Evolutionary conservation across 768 basidiomycete genomes (phyloP).

Genomic region (Psilocybe tampanensis): DNA sequence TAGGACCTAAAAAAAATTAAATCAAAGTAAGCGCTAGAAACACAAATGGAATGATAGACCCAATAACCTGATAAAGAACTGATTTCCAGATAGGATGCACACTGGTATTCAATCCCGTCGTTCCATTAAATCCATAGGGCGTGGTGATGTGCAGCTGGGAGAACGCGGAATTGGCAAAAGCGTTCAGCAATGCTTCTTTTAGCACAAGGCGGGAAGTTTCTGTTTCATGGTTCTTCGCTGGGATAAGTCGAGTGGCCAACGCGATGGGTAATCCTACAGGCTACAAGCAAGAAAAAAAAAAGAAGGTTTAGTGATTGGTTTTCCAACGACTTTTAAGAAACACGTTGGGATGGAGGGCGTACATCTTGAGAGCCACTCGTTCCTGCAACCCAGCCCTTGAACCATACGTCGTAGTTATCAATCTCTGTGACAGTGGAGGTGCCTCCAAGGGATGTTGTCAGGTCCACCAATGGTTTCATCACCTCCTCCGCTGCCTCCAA

Average conservation of each 20-base stretch:
- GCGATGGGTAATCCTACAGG: constrained; percentile 21
- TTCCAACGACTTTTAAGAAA: too few relatives aligned
- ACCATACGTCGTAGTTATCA: constrained; percentile 18
- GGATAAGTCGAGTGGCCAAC: constrained; percentile 28
- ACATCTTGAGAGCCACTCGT: constrained; percentile 24
- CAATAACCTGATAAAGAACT: constrained; percentile 25
- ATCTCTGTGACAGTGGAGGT: constrained; percentile 22
- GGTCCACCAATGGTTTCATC: constrained; percentile 25
- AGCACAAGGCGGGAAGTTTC: constrained; percentile 15
- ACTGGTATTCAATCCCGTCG: constrained; percentile 20
- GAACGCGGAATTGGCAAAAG: constrained; percentile 18
- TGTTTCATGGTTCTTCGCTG: constrained; percentile 27
- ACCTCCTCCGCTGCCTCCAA: constrained; percentile 25
- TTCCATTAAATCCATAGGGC: constrained; percentile 22
- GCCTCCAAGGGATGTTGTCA: constrained; percentile 21
- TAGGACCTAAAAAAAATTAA: constrained; percentile 11
- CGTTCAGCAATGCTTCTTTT: constrained; percentile 20
- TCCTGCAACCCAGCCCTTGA: constrained; percentile 22
- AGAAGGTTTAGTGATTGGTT: too few relatives aligned
- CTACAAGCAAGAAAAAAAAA: constrained; percentile 26
- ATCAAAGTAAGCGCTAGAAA: not conserved
- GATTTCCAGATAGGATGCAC: constrained; percentile 28
- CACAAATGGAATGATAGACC: too few relatives aligned
- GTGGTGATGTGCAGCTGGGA: constrained; percentile 23
- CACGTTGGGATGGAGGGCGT: constrained; percentile 14